Percentiles rank a stretch among this genome's conserved stretches.
Evolutionary conservation across 805 yeast species (phyloP).

Genomic region (Ogataea polymorpha): DNA sequence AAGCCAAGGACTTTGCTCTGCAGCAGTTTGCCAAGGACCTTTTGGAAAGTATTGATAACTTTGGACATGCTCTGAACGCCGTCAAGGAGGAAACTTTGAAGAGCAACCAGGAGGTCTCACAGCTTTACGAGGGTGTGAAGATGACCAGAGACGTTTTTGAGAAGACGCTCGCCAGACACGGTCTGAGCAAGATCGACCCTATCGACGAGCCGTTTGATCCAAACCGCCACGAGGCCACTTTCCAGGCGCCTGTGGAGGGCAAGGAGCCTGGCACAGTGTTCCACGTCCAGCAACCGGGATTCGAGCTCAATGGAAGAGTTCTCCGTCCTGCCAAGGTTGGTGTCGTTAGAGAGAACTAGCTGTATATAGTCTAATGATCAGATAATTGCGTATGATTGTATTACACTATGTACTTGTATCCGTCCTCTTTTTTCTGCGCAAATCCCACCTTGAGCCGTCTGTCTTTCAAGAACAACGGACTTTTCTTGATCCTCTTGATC

Average conservation of each 20-base stretch:
- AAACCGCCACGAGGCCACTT: conserved; percentile 88
- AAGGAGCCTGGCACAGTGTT: conserved; percentile 91
- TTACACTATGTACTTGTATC: conserved; percentile 27
- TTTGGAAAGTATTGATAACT: conserved; percentile 86
- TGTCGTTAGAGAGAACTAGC: conserved; percentile 46
- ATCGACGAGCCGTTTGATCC: conserved; percentile 86
- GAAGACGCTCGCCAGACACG: conserved; percentile 77
- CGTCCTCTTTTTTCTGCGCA: conserved; percentile 26
- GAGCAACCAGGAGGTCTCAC: conserved; percentile 61
- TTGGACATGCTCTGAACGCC: conserved; percentile 77
- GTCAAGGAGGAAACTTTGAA: conserved; percentile 62
- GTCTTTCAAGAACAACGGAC: conserved; percentile 29
- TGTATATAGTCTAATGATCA: conserved; percentile 15
- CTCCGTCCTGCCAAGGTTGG: conserved; percentile 96
- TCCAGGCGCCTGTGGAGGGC: conserved; percentile 80
- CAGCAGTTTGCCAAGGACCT: conserved; percentile 90
- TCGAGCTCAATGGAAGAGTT: conserved; percentile 79
- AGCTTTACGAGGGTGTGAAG: conserved; percentile 81
- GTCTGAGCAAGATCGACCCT: conserved; percentile 78
- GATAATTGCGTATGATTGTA: background rate
- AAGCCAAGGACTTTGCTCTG: conserved; percentile 85
- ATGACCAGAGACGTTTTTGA: conserved; percentile 88
- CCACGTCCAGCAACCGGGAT: conserved; percentile 90
- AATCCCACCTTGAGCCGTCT: conserved; percentile 29
- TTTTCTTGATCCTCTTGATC: conserved; percentile 42